These are phyloP conservation scores for Akanthomyces dipterigenus DNA, from an alignment of 2,329 filamentous ascomycete species.

Conservation along the genomic window DNA sequence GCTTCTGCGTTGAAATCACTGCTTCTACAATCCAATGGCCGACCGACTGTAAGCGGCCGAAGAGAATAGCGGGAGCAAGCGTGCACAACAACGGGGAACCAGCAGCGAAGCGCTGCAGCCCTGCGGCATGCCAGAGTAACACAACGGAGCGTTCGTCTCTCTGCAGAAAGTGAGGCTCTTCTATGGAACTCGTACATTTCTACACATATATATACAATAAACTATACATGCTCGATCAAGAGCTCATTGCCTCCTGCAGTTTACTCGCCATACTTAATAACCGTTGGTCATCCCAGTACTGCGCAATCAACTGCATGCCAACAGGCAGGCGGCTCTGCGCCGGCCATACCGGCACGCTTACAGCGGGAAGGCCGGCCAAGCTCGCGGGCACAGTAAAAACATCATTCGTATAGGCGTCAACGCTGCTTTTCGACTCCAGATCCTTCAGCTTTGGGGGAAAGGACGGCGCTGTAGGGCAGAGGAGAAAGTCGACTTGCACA, in stretches of 20 bases:
- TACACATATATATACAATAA: slow-evolving; percentile 7
- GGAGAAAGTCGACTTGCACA: slow-evolving; percentile 70
- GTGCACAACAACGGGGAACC: not conserved
- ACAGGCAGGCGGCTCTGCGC: slow-evolving; percentile 27
- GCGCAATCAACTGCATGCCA: slow-evolving; percentile 73
- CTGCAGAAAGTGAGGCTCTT: not conserved
- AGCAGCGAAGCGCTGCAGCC: not conserved
- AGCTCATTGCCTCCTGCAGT: slow-evolving; percentile 27
- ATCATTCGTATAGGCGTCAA: slow-evolving; percentile 88
- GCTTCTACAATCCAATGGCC: not conserved
- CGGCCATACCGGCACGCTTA: slow-evolving; percentile 61
- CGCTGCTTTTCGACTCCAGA: slow-evolving; percentile 45
- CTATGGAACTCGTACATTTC: not conserved
- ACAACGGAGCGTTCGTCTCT: not conserved
- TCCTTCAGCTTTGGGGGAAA: slow-evolving; percentile 59
- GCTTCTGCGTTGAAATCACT: not conserved
- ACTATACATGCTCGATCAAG: slow-evolving; percentile 4
- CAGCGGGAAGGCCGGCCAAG: slow-evolving; percentile 80
- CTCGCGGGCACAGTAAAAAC: slow-evolving; percentile 94
- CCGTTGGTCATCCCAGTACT: slow-evolving; percentile 67
- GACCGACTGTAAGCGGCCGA: not conserved
- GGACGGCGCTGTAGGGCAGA: slow-evolving; percentile 82
- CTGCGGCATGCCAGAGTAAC: not conserved
- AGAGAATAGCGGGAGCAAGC: not conserved
- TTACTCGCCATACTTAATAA: slow-evolving; percentile 52